Evolutionary conservation across 306 rosid species (phyloP), one percentile per base, ranked within the genome.

Genomic region (Styphnolobium japonicum): DNA sequence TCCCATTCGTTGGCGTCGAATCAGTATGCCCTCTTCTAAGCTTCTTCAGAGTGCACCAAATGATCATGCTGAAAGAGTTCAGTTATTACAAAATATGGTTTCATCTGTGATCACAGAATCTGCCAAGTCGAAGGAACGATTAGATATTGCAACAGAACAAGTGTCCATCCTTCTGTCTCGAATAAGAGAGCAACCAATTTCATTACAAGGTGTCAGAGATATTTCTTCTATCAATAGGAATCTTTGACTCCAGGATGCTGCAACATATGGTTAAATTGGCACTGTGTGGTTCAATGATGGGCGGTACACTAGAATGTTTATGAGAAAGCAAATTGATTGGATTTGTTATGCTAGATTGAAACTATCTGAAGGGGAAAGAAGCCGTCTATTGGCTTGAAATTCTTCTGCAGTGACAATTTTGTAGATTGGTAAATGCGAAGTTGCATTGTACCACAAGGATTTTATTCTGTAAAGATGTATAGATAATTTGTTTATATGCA

Each of bases 1-100:
- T 85, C 97, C 98, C 22, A n/a, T 84, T 55, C 91, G 98, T 11
- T 94, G 98, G 97, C 90, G 98, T 65, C 89, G 97, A 23, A 82
- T 89, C 85, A 94, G 92, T 82, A 82, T 83, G 53, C 88, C 90
- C 7, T 83, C 92, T n/a, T 74, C 90, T 18, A 94, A 87, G 85
- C 78, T 84, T 64, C 79, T 80, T 85, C 97, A 86, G 78, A 83
- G 76, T 83, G 43, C 83, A 21, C 81, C 90, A 15, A 90, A 72
- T 31, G 97, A 87, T 45, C 93, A 90, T 72, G 81, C 84, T 7
- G 98, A 94, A 85, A 89, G 90, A 82, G 83, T 89, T 48, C 93
- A 91, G 84, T 55, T 89, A 57, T 75, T 94, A 66, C 98, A 94
- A 66, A 89, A 81, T 71, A 84, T 89, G 88, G 95, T 91, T 67